Conservation (phyloP, 2,329 filamentous ascomycete genomes). For the Nemania sp. region DNA sequence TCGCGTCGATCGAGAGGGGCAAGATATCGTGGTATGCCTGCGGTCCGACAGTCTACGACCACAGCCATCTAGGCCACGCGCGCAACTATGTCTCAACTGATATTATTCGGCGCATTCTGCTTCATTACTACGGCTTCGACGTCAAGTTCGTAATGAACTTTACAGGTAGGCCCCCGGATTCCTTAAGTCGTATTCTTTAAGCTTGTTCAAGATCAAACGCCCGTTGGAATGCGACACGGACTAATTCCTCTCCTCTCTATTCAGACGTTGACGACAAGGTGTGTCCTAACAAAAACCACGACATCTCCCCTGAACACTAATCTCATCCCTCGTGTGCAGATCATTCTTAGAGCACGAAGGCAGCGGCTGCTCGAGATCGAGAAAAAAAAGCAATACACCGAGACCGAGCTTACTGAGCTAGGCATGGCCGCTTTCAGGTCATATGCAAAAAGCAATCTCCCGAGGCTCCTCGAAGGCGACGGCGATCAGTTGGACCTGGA, state of each 20-base stretch:
- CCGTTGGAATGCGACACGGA: background rate
- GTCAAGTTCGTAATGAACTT: slow-evolving; percentile 93
- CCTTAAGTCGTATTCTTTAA: background rate
- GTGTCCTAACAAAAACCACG: slow-evolving; percentile 60
- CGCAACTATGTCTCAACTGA: slow-evolving; percentile 91
- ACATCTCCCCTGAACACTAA: slow-evolving; percentile 60
- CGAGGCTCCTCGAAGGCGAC: slow-evolving; percentile 52
- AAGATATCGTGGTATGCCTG: slow-evolving; percentile 88
- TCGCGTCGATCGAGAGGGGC: slow-evolving; percentile 71
- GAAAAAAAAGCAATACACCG: slow-evolving; percentile 67
- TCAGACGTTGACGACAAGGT: slow-evolving; percentile 76
- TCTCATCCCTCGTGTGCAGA: slow-evolving; percentile 56
- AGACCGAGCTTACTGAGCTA: slow-evolving; percentile 52
- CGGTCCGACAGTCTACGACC: slow-evolving; percentile 81
- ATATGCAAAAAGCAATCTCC: slow-evolving; percentile 61
- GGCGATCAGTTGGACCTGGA: slow-evolving; percentile 50
- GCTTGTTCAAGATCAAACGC: background rate
- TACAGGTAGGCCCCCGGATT: slow-evolving; percentile 49
- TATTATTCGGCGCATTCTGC: slow-evolving; percentile 80
- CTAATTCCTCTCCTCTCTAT: slow-evolving; percentile 5
- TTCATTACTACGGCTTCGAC: slow-evolving; percentile 81
- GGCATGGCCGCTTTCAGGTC: slow-evolving; percentile 58
- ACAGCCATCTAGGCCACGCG: slow-evolving; percentile 78
- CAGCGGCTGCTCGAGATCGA: slow-evolving; percentile 80
- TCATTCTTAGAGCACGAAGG: slow-evolving; percentile 69